Base-by-base conservation (phyloP, 148 eudicot species). In the Chenopodium formosanum region DNA sequence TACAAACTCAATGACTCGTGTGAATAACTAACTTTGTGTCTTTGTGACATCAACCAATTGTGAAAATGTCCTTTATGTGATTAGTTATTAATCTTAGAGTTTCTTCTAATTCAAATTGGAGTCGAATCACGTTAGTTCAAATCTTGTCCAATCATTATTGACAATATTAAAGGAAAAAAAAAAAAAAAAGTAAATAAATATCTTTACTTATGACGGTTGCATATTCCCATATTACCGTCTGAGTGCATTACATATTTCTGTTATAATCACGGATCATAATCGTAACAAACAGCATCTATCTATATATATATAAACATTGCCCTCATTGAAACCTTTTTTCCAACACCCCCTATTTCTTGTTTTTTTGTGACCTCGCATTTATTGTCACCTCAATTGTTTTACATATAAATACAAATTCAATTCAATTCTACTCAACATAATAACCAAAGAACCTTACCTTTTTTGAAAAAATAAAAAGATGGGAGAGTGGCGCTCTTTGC, bases 401-500 rank as follows among this genome's bases (percentile, higher is more conserved):
- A 9, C 32, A 14, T 5, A 16, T 67, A 34, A 3, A 17, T 69
- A 69, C 32, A 69, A 14, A 69, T 69, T 32, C 2, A 1, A 69
- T 32, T 29, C 0, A 2, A 16, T 31, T 12, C 0, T 2, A 16
- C 14, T 12, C 19, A 29, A 69, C 7, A 2, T 17, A 44, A 29
- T 1, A 31, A 69, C 2, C 74, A 47, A 47, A 22, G n/a, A 3
- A 22, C 44, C 44, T 40, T 40, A 40, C 7, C 44, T 40, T 40
- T 6, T 40, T 40, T 4, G 31, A 20, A 52, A 73, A 11, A 22
- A 29, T 9, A 37, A 52, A 47, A 40, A 25, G 19, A 94, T 93
- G 95, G 94, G 84, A 56, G 82, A 86, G 2, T 95, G 98, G 98
- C 86, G 93, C 77, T 93, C 98, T 16, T 40, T 50, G 52, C 81